Conservation (phyloP, 2,329 filamentous ascomycete genomes). For the Cephalotrichum gorgonifer region DNA sequence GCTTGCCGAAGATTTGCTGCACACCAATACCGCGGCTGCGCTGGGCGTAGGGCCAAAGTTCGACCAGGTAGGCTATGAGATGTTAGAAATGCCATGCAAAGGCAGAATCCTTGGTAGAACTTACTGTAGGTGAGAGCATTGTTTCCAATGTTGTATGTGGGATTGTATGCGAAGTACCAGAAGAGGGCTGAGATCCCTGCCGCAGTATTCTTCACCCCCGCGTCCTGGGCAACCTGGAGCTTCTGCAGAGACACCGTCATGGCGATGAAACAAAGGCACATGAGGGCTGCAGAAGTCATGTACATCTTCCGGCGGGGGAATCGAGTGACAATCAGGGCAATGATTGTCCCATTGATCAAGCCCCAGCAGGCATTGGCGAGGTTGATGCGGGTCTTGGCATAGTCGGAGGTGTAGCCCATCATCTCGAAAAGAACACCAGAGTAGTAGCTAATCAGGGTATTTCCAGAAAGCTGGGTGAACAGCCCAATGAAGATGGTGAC, state of each 20-base stretch:
- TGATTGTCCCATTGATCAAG: constrained; percentile 27
- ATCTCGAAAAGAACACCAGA: constrained; percentile 32
- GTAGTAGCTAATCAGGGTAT: constrained; percentile 39
- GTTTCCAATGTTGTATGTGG: constrained; percentile 55
- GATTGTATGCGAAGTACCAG: constrained; percentile 51
- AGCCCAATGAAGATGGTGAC: constrained; percentile 39
- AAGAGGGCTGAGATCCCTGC: constrained; percentile 34
- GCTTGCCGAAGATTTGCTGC: constrained; percentile 41
- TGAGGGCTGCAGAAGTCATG: constrained; percentile 36
- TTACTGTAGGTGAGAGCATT: constrained; percentile 54
- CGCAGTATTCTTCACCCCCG: constrained; percentile 14
- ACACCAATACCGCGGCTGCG: constrained; percentile 48
- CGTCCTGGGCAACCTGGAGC: constrained; percentile 20
- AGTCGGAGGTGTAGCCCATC: constrained; percentile 29
- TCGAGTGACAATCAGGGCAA: constrained; percentile 30
- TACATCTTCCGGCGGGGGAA: constrained; percentile 41
- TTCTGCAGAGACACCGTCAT: constrained; percentile 40
- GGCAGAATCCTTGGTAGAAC: constrained; percentile 10
- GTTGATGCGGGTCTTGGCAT: constrained; percentile 34
- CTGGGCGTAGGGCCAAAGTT: constrained; percentile 47
- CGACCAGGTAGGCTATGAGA: constrained; percentile 38
- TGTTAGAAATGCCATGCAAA: not conserved
- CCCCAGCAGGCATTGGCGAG: constrained; percentile 33
- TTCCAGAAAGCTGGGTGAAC: constrained; percentile 44
- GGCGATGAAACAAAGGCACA: constrained; percentile 39